Base-by-base conservation (phyloP, 2,329 filamentous ascomycete species). In the Aspergillus sp. region DNA sequence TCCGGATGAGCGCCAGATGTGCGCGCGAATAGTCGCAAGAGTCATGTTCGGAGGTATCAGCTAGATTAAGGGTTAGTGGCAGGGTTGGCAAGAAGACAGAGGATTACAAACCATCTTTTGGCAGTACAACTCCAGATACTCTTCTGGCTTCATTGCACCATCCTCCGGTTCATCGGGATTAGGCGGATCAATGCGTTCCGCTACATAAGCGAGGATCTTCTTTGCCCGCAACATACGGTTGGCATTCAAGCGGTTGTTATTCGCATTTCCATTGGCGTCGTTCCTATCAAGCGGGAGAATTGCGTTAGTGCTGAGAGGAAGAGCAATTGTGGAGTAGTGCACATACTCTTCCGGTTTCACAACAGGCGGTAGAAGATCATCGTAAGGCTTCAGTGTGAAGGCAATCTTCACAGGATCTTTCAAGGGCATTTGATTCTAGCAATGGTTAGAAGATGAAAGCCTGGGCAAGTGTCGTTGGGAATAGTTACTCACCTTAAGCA, bases 371-470 rank as follows among this genome's bases (percentile, higher is more conserved):
- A 97, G 76, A 21, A 81, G 75, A 59, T 90, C 87, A 63, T 89
- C 81, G 75, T 83, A 91, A 0, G 94, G 92, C 61, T 94, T 85
- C 20, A 99, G 79, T 14, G 96, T 83, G 66, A 99, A 99, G 3
- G 90, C 92, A n/a, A 97, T 87, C 78, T 99, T 99, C 61, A 93
- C 84, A 1, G 92, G 86, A n/a, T 97, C 94, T 76, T 97, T 97
- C 54, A 81, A 74, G 0, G 91, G 90, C 7, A 90, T 84, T 67
- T 84, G 81, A 68, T 97, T 97, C 78, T 91, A 46, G 54, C 43
- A 61, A 54, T 52, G 42, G 21, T 50, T 54, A 60, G 45, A 54
- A 54, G 53, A 50, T 6, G 42, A 16, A 29, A 45, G 29, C 10
- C 14, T n/a, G 4, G 32, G 4, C 16, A 34, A 50, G 29, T 31